phyloP scores from a whole-genome alignment of 1,139 yeast species.

The Hyphopichia khmerensis region DNA sequence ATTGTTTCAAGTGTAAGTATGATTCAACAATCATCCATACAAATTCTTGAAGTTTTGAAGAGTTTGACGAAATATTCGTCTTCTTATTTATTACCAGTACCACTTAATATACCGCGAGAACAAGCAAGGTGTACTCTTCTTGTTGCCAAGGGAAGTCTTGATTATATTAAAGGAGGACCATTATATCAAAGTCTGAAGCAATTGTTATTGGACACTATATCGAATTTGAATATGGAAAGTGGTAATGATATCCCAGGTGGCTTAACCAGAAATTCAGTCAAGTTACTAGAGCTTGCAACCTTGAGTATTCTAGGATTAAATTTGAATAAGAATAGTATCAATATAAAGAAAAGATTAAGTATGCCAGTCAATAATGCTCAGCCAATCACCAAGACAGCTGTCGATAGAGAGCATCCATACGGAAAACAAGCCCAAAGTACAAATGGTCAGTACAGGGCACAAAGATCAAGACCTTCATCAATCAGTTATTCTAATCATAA shows the following conservation, averaged over 20 bases:
- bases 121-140: constrained; percentile 66
- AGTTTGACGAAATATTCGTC: constrained; percentile 42
- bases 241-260: constrained; percentile 58
- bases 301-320: constrained; percentile 48
- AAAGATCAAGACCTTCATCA: neutral
- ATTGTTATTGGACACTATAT: constrained; percentile 49
- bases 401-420: constrained; percentile 18
- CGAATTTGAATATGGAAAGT: constrained; percentile 51
- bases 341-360: constrained; percentile 16
- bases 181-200: constrained; percentile 67
- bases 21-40: constrained; percentile 73
- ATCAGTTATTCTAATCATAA: neutral
- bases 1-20: constrained; percentile 51
- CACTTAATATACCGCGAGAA: constrained; percentile 68
- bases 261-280: constrained; percentile 54
- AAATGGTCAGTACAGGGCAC: neutral
- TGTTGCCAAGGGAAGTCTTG: constrained; percentile 78
- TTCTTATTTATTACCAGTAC: constrained; percentile 56
- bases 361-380: constrained; percentile 7
- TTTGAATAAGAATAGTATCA: constrained; percentile 14
- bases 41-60: constrained; percentile 59
- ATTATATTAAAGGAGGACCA: constrained; percentile 82
- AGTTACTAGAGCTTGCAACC: constrained; percentile 56
- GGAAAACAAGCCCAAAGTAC: neutral
- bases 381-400: constrained; percentile 27